These are phyloP conservation scores for Biscogniauxia sp. DNA, from an alignment of 2,329 filamentous ascomycete genomes.

Conservation along the genomic window DNA sequence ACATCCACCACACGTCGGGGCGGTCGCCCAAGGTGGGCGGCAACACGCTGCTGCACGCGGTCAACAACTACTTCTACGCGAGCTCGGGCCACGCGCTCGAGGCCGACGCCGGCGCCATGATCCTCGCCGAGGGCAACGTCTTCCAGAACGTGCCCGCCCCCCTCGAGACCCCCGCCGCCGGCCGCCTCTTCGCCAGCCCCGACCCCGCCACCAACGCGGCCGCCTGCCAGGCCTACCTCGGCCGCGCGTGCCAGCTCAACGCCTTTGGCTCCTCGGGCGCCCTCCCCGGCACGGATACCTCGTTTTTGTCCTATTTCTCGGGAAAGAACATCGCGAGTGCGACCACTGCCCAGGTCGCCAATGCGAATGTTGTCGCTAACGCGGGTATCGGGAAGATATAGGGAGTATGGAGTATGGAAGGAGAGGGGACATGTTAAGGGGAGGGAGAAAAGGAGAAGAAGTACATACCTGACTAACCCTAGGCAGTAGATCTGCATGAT, in stretches of 20 bases:
- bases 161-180: constrained; percentile 12
- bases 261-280: constrained; percentile 41
- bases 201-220: constrained; percentile 6
- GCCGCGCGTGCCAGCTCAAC: constrained; percentile 51
- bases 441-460: no score
- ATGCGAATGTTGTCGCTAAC: background rate
- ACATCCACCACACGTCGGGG: constrained; percentile 43
- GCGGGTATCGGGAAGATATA: constrained; percentile 1
- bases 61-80: constrained; percentile 43
- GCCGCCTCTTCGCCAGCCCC: constrained; percentile 17
- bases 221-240: constrained; percentile 34
- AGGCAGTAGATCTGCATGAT: no score
- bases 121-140: constrained; percentile 50
- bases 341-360: background rate
- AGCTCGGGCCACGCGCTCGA: constrained; percentile 47
- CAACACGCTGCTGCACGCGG: constrained; percentile 36
- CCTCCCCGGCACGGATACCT: constrained; percentile 41
- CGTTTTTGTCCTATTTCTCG: constrained; percentile 48
- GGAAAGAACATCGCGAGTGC: constrained; percentile 49
- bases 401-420: background rate
- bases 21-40: constrained; percentile 42
- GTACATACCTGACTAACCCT: no score
- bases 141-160: constrained; percentile 37
- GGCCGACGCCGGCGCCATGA: constrained; percentile 34
- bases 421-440: background rate